Base-by-base conservation (phyloP, 805 yeast species). In the Vanderwaltozyma tropicalis region DNA sequence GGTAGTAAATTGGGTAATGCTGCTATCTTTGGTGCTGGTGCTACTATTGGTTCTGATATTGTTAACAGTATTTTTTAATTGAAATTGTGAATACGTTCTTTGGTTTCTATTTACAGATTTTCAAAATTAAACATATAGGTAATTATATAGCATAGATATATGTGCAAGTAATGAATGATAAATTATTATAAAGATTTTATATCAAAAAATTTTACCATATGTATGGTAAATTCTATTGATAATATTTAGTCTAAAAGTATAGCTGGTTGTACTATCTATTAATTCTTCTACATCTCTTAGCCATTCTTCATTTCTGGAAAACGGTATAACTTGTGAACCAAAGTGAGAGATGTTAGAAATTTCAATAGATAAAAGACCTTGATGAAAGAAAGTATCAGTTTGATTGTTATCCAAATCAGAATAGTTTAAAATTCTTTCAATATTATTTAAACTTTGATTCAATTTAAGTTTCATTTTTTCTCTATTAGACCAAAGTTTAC, bases 21-120 rank as follows among this genome's bases (percentile, higher is more conserved):
- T n/a, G 88, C 94, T 26, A 75, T 88, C 34, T 89, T 86, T 47
- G 96, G 96, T 61, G 96, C 95, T 9, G 97, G 97, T 67, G 95
- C 96, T 28, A 80, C 95, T 1, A 68, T 88, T 38, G 97, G 97
- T 53, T 71, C 84, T 32, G 86, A 82, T 51, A 50, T 89, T 36
- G 84, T 88, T 29, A 76, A 81, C 52, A 71, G 83, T 31, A 80
- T 84, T 42, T 77, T 80, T 49, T 77, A 62, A 55, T 27, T n/a
- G 14, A 22, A 13, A 10, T 11, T 3, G 15, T 20, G 3, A 4
- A 5, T 14, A 12, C 13, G 10, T 14, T 39, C 22, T 15, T 9
- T 18, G 4, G 14, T 15, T 16, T 15, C 14, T n/a, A n/a, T n/a
- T n/a, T n/a, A n/a, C n/a, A n/a, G n/a, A n/a, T n/a, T n/a, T n/a